phyloP scores from a whole-genome alignment of 2,329 filamentous ascomycete genomes.

The Calonectria henricotiae region DNA sequence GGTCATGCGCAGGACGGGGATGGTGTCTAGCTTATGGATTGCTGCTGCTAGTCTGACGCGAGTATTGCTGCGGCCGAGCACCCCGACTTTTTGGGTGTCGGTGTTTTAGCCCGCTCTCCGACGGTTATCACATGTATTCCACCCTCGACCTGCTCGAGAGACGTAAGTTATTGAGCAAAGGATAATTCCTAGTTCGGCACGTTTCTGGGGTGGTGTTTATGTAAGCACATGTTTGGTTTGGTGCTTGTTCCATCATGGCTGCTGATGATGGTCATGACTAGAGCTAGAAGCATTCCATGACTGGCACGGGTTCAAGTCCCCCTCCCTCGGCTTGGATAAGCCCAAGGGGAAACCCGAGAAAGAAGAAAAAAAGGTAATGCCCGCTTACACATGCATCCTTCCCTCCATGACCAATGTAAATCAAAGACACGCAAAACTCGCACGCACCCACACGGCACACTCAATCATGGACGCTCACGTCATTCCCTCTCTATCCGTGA shows the following conservation, averaged over 20 bases:
- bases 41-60: slow-evolving; percentile 19
- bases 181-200: slow-evolving; percentile 6
- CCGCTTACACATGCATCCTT: neutral
- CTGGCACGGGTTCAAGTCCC: slow-evolving; percentile 11
- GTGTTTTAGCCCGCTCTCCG: slow-evolving; percentile 15
- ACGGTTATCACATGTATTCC: slow-evolving; percentile 33
- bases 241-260: slow-evolving; percentile 23
- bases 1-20: slow-evolving; percentile 53
- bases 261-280: slow-evolving; percentile 14
- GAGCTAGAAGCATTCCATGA: neutral
- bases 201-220: slow-evolving; percentile 26
- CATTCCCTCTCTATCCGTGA: slow-evolving; percentile 16
- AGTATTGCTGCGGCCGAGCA: neutral
- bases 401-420: neutral
- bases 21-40: slow-evolving; percentile 15
- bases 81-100: neutral
- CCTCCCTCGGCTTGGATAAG: slow-evolving; percentile 12
- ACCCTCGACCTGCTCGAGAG: neutral
- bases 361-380: neutral
- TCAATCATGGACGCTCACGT: slow-evolving; percentile 2
- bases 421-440: neutral
- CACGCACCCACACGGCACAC: neutral
- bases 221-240: slow-evolving; percentile 17
- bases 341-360: neutral
- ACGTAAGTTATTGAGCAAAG: neutral